Evolutionary conservation across 2,329 filamentous ascomycete species (phyloP), one percentile per base, ranked within the genome.

Genomic region (Iodosphaeria phyllophila): DNA sequence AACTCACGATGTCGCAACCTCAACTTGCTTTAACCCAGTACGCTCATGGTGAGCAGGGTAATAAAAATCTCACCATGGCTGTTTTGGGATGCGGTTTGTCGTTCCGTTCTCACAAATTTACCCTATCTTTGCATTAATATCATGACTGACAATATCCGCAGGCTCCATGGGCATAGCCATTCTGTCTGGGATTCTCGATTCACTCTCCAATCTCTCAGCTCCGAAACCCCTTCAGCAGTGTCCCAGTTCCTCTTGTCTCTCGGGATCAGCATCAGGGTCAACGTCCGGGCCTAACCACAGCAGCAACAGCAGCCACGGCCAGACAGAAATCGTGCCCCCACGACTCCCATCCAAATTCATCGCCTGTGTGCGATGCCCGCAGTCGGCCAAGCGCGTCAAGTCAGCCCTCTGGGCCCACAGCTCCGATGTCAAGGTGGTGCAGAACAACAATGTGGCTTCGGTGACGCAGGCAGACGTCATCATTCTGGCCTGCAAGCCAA

Each of bases 121-220:
- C 11, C 16, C 4, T 29, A 13, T 28, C 17, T 14, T 19, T n/a
- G 9, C 18, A 15, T 17, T 22, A 16, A 11, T 18, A 20, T 20
- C 16, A 30, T 23, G 23, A 27, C 27, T 24, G 30, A 40, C 21
- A 39, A 26, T 22, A 20, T 29, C 18, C 10, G 26, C 37, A 83
- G 76, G 79, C 35, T 84, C 73, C 26, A 78, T 92, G 69, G 82
- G 82, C 30, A 78, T 79, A 31, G 79, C 79, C 29, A 84, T 92
- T 37, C 65, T 91, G 29, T 72, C 66, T 27, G 82, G 80, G 34
- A 74, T 92, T 42, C 64, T 91, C 37, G 58, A 67, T 31, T 78
- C 76, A 8, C 61, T 89, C 22, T 54, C 56, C 19, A 60, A 57
- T 35, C 52, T 60, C 44, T 56, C 56, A 27, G 53, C 47, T 13